Evolutionary conservation across 495 filamentous ascomycete genomes (phyloP).

Genomic region (Penicillium lagena): DNA sequence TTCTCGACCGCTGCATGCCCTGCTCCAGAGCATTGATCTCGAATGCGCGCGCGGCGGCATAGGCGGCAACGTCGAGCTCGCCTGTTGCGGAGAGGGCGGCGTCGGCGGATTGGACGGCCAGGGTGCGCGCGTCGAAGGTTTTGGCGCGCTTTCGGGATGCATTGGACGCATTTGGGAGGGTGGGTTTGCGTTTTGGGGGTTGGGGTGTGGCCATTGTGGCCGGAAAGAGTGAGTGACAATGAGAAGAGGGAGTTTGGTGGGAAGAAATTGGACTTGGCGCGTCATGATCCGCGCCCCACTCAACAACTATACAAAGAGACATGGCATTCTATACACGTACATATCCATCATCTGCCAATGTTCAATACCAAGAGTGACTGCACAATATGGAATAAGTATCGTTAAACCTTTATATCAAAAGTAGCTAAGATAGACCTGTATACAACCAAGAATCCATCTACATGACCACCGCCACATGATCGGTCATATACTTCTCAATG

Average conservation of each 20-base stretch:
- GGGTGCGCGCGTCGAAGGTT: conserved; percentile 59
- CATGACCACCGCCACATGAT: conserved; percentile 63
- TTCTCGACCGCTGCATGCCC: conserved; percentile 68
- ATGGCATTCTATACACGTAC: too few species aligned
- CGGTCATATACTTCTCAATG: conserved; percentile 61
- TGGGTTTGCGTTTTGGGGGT: conserved; percentile 27
- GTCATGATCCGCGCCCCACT: conserved; percentile 16
- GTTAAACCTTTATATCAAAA: too few species aligned
- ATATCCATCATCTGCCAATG: not conserved
- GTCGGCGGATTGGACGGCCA: conserved; percentile 65
- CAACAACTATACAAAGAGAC: too few species aligned
- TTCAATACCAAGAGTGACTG: not conserved
- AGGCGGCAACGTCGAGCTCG: conserved; percentile 72
- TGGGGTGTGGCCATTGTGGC: conserved; percentile 29
- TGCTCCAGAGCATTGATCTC: conserved; percentile 81
- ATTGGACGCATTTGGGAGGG: conserved; percentile 9
- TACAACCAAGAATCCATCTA: conserved; percentile 10
- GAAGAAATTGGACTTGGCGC: conserved; percentile 15
- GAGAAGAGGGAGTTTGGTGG: too few species aligned
- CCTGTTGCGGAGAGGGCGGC: conserved; percentile 68
- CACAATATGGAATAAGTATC: not conserved
- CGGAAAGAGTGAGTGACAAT: not conserved
- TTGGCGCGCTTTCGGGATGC: conserved; percentile 56
- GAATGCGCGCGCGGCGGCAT: conserved; percentile 73
- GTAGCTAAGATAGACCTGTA: too few species aligned